Base-by-base conservation (phyloP, 208 protist species). In the Acanthamoeba lenticulata region DNA sequence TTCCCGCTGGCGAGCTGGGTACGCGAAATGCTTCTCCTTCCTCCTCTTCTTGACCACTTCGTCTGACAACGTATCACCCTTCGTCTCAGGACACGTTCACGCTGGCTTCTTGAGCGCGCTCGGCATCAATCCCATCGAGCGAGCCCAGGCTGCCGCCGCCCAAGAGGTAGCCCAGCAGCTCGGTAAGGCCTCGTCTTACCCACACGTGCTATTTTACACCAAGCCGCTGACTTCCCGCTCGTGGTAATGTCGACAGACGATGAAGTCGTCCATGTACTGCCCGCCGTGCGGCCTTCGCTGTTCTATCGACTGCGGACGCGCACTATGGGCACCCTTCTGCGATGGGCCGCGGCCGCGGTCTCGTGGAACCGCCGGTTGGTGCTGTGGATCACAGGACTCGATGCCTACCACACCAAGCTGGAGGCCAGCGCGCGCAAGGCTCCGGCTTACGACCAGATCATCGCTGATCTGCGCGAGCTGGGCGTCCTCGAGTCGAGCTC, bases 361-460 rank as follows among this genome's bases (percentile, higher is more conserved):
- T 38, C 67, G 38, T 77, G 67, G 67, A 77, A 77, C 67, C 67
- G 67, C 38, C 29, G 38, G 67, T 34, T 77, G 29, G 67, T 34
- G 36, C 38, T 77, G 19, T 34, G 67, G 11, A 77, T 77, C 29
- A 77, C 67, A 2, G 67, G 67, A 5, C 67, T 77, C 36, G 38
- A 44, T 34, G 67, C 67, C 38, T 77, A 77, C 67, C 67, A 77
- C 67, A 5, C 3, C 13, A 77, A 77, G 67, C 24, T 77, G 15
- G 1, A 42, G 67, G 67, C 67, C 36, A 77, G 67, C 67, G 36
- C 67, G 13, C 67, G 21, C 67, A 77, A 77, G 67, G 67, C 1
- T 1, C 67, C 67, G 19, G 67, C 67, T 2, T 77, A 77, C 67
- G 67, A 77, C 38, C 67, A 77, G 67, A 77, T 77, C 67, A 77